phyloP scores from a whole-genome alignment of 805 yeast species.

The Candida maris region DNA sequence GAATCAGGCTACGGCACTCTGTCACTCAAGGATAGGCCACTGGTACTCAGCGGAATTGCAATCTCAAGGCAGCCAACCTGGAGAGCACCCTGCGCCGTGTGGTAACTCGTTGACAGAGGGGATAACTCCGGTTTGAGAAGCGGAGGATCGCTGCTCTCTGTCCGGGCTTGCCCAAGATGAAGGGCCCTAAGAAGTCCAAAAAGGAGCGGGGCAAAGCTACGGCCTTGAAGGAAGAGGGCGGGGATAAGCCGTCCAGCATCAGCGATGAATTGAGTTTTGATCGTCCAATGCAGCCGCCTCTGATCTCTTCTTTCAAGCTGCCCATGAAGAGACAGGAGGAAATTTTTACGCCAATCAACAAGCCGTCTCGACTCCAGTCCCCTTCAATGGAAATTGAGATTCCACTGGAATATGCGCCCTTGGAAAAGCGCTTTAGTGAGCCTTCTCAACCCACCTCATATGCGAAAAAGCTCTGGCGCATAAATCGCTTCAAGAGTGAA shows the following conservation, averaged over 20 bases:
- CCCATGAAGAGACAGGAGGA: conserved; percentile 12
- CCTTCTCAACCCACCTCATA: conserved; percentile 9
- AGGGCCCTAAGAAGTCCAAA: conserved; percentile 6
- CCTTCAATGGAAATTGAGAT: not conserved
- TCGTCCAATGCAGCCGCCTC: conserved; percentile 1
- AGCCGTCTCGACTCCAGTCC: not conserved
- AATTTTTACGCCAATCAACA: not conserved
- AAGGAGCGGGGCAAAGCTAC: conserved; percentile 1
- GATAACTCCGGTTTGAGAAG: too few relatives aligned
- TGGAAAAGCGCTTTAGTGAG: not conserved
- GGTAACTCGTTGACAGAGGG: too few relatives aligned
- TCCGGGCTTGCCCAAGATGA: conserved; percentile 2
- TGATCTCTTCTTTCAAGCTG: conserved; percentile 11
- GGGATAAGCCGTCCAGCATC: too few relatives aligned
- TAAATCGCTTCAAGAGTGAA: conserved; percentile 28
- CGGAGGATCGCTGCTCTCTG: too few relatives aligned
- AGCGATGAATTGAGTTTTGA: too few relatives aligned
- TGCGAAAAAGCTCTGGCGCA: conserved; percentile 28
- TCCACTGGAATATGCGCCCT: not conserved
- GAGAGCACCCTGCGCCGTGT: too few relatives aligned
- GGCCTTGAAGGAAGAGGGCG: not conserved
- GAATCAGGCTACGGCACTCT: too few relatives aligned
- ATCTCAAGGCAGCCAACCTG: too few relatives aligned
- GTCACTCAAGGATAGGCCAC: too few relatives aligned
- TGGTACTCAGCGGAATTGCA: too few relatives aligned